A percentile compares a stretch with the other conserved stretches of the same genome.
These are phyloP conservation scores for Peniophora sp. DNA, from an alignment of 1,284 basidiomycete species.

Conservation along the genomic window DNA sequence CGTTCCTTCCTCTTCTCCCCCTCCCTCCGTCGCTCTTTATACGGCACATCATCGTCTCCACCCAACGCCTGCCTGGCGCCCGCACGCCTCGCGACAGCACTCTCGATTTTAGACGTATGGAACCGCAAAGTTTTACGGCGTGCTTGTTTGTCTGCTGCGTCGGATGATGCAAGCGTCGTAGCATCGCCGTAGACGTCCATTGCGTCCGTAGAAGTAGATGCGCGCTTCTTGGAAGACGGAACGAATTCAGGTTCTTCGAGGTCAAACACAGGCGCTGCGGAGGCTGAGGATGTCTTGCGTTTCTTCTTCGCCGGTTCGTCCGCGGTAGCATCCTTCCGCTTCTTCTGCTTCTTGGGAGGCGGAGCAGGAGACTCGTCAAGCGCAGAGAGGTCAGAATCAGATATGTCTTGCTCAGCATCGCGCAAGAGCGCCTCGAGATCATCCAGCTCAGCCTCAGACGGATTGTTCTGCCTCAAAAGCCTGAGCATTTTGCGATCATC, in stretches of 20 bases:
- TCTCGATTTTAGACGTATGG: conserved; percentile 80
- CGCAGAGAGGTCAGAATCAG: not conserved
- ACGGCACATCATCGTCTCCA: conserved; percentile 88
- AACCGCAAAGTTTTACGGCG: conserved; percentile 79
- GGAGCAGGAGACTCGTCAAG: not conserved
- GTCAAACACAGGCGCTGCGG: conserved; percentile 39
- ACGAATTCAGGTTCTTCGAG: conserved; percentile 66
- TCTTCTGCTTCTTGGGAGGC: conserved; percentile 21
- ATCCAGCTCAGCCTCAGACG: conserved; percentile 32
- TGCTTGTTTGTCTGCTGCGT: conserved; percentile 75
- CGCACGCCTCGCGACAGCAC: conserved; percentile 59
- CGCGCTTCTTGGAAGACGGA: conserved; percentile 22
- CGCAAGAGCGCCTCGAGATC: conserved; percentile 50
- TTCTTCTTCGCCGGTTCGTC: conserved; percentile 29
- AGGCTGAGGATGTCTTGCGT: conserved; percentile 22
- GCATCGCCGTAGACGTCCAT: conserved; percentile 72
- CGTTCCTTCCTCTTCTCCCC: conserved; percentile 43
- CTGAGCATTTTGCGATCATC: conserved; percentile 13
- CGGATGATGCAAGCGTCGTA: conserved; percentile 57
- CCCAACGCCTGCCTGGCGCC: conserved; percentile 56
- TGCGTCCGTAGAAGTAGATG: conserved; percentile 15
- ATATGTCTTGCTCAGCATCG: conserved; percentile 31
- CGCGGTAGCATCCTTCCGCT: not conserved
- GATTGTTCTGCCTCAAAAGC: conserved; percentile 13
- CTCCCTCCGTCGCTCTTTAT: conserved; percentile 59